Evolutionary conservation across 2,329 filamentous ascomycete species (phyloP).

Genomic region (Fusarium euwallaceae): DNA sequence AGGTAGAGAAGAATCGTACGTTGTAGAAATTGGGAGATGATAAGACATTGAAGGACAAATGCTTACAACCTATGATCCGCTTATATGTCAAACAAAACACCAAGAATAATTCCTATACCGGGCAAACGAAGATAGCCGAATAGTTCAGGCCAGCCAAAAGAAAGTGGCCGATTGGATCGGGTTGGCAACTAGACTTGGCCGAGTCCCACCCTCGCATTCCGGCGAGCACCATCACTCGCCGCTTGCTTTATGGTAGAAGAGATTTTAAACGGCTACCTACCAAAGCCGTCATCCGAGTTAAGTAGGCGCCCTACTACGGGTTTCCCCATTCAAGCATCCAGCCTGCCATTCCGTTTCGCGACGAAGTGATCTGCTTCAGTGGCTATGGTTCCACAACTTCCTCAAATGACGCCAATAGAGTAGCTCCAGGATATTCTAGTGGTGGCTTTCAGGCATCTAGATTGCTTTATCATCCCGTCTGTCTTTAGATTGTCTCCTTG

Average conservation of each 20-base stretch:
- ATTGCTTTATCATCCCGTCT: not conserved
- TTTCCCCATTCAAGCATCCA: not conserved
- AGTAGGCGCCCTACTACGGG: not conserved
- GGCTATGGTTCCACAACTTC: not conserved
- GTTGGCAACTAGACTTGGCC: not conserved
- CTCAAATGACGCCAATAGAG: not conserved
- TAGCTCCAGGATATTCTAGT: not conserved
- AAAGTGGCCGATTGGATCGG: not conserved
- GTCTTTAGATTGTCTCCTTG: not conserved
- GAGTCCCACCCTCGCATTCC: not conserved
- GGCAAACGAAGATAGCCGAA: not conserved
- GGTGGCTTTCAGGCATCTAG: not conserved
- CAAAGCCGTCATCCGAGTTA: not conserved
- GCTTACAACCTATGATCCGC: not conserved
- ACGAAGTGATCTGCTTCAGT: not conserved
- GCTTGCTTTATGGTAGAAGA: not conserved
- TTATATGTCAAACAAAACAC: not conserved
- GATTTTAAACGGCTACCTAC: not conserved
- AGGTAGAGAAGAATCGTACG: not conserved
- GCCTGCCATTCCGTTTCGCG: not conserved
- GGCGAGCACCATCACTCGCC: not conserved
- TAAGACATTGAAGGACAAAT: not conserved
- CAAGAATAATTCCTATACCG: not conserved
- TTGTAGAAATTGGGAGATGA: not conserved
- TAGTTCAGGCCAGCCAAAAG: not conserved